Evolutionary conservation across 2,329 filamentous ascomycete species (phyloP).

Genomic region (Lasiodiplodia theobromae): DNA sequence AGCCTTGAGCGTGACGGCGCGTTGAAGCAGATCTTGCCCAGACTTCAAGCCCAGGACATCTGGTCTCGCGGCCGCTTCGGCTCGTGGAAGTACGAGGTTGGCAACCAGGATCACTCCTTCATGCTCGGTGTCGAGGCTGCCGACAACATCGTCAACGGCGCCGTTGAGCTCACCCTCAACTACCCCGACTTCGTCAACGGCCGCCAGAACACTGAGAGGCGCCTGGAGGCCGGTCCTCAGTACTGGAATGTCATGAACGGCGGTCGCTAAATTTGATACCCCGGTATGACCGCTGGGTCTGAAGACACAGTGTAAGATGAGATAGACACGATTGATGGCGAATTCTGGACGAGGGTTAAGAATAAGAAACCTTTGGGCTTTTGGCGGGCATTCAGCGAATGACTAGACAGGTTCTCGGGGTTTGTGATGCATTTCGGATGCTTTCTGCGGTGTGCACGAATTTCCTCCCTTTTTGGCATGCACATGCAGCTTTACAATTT

Average conservation of each 20-base stretch:
- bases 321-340: slow-evolving; percentile 18
- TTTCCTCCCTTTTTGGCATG: slow-evolving; percentile 25
- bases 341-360: slow-evolving; percentile 23
- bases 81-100: slow-evolving; percentile 94
- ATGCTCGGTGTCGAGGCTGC: slow-evolving; percentile 96
- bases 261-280: slow-evolving; percentile 26
- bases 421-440: slow-evolving; percentile 28
- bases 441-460: slow-evolving; percentile 22
- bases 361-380: slow-evolving; percentile 24
- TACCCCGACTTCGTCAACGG: slow-evolving; percentile 95
- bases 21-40: slow-evolving; percentile 89
- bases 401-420: slow-evolving; percentile 21
- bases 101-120: slow-evolving; percentile 69
- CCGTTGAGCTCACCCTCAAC: slow-evolving; percentile 91
- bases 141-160: slow-evolving; percentile 87
- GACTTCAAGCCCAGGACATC: slow-evolving; percentile 89
- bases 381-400: slow-evolving; percentile 25
- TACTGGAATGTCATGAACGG: slow-evolving; percentile 49
- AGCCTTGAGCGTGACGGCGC: slow-evolving; percentile 94
- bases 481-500: slow-evolving; percentile 25
- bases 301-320: slow-evolving; percentile 14
- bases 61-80: slow-evolving; percentile 96
- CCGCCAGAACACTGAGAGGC: slow-evolving; percentile 71
- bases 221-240: slow-evolving; percentile 68
- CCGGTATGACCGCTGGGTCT: slow-evolving; percentile 16